These are phyloP conservation scores for Ascochyta fabae DNA, from an alignment of 2,329 filamentous ascomycete genomes.

Conservation along the genomic window DNA sequence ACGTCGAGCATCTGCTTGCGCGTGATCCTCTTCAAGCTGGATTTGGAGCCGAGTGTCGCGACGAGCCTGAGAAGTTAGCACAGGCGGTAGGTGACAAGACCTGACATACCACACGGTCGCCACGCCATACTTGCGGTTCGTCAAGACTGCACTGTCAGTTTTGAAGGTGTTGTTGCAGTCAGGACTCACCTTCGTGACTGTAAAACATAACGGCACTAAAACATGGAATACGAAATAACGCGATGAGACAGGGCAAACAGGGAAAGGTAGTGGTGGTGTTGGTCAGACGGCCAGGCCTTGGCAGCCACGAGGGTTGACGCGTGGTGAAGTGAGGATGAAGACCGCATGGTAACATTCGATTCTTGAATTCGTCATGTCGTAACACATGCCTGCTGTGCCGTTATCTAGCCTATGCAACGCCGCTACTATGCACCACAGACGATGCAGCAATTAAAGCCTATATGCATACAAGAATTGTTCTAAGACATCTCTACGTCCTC, in stretches of 20 bases:
- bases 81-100: not conserved
- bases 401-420: slow-evolving; percentile 41
- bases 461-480: slow-evolving; percentile 10
- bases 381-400: slow-evolving; percentile 24
- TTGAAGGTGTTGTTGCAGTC: not conserved
- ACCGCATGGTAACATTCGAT: not conserved
- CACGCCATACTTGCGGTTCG: slow-evolving; percentile 85
- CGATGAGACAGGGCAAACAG: no score
- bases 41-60: slow-evolving; percentile 81
- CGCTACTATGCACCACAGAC: slow-evolving; percentile 28
- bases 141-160: slow-evolving; percentile 67
- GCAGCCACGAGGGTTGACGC: slow-evolving; percentile 19
- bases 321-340: slow-evolving; percentile 29
- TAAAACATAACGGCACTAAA: slow-evolving; percentile 76
- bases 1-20: slow-evolving; percentile 89
- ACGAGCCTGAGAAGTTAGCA: slow-evolving; percentile 73
- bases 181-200: slow-evolving; percentile 81
- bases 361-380: slow-evolving; percentile 28
- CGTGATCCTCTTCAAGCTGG: slow-evolving; percentile 73
- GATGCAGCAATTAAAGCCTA: slow-evolving; percentile 16
- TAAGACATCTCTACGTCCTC: slow-evolving; percentile 51
- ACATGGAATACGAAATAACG: slow-evolving; percentile 8
- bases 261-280: not conserved
- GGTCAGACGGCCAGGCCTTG: slow-evolving; percentile 3
- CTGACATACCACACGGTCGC: slow-evolving; percentile 84